Conservation (phyloP, 192 early-diverging fungal species). For the Umbelopsis vinacea region DNA sequence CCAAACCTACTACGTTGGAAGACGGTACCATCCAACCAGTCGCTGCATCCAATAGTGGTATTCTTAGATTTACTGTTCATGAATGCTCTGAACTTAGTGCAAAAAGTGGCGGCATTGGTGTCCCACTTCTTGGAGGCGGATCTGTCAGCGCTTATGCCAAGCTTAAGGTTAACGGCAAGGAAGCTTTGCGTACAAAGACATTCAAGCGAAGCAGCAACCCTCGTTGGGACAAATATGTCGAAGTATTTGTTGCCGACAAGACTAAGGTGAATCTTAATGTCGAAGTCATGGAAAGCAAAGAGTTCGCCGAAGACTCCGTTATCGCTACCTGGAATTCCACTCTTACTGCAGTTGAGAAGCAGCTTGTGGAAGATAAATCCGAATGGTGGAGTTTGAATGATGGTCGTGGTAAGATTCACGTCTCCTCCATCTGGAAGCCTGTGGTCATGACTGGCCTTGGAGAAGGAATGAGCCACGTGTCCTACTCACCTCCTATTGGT, state of each 20-base stretch:
- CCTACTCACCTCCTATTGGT: slow-evolving; percentile 69
- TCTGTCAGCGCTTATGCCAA: slow-evolving; percentile 56
- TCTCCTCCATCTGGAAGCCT: slow-evolving; percentile 70
- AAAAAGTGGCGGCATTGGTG: slow-evolving; percentile 42
- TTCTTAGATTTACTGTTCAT: slow-evolving; percentile 68
- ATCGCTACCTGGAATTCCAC: slow-evolving; percentile 42
- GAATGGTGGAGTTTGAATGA: slow-evolving; percentile 48
- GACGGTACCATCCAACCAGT: slow-evolving; percentile 48
- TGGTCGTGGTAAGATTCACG: slow-evolving; percentile 46
- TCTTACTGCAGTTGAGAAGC: slow-evolving; percentile 38
- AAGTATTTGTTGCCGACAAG: slow-evolving; percentile 75
- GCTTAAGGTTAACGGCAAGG: slow-evolving; percentile 57
- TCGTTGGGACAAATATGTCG: slow-evolving; percentile 74
- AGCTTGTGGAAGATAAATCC: slow-evolving; percentile 43
- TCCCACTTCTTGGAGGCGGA: slow-evolving; percentile 40
- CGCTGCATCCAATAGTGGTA: slow-evolving; percentile 67
- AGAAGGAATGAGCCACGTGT: slow-evolving; percentile 55
- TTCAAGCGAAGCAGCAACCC: slow-evolving; percentile 80
- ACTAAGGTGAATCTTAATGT: slow-evolving; percentile 62
- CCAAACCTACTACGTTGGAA: slow-evolving; percentile 39
- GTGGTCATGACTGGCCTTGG: slow-evolving; percentile 66
- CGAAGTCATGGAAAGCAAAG: slow-evolving; percentile 57
- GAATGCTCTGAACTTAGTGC: slow-evolving; percentile 69
- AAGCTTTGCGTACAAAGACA: slow-evolving; percentile 59
- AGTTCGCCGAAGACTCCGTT: slow-evolving; percentile 47